Conservation (phyloP, 164 flowering plant genomes). For the Chimonanthus praecox region DNA sequence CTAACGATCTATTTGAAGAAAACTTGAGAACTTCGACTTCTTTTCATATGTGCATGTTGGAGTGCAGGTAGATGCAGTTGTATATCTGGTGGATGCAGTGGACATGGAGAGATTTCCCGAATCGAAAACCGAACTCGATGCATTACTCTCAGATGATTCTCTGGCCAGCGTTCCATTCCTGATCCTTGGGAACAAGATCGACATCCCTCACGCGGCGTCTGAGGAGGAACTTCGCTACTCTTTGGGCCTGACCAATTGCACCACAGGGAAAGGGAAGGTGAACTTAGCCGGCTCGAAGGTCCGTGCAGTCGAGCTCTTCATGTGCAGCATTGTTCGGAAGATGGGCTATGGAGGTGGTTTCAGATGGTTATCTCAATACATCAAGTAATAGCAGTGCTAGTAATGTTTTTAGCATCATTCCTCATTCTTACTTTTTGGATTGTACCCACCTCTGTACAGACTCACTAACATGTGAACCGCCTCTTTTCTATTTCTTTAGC, state of each 20-base stretch:
- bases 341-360: constrained; percentile 51
- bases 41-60: background rate
- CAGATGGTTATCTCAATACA: constrained; percentile 65
- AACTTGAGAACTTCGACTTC: background rate
- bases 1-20: no score
- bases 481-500: background rate
- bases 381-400: constrained; percentile 24
- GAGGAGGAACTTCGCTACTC: constrained; percentile 40
- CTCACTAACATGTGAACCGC: background rate
- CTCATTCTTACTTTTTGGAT: background rate
- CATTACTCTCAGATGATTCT: constrained; percentile 52
- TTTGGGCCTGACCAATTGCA: constrained; percentile 35
- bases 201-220: constrained; percentile 45
- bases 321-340: constrained; percentile 20
- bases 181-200: constrained; percentile 7
- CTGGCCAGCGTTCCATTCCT: constrained; percentile 32
- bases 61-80: constrained; percentile 60
- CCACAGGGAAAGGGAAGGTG: constrained; percentile 25
- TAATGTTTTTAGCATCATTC: background rate
- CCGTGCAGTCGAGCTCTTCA: constrained; percentile 22
- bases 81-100: constrained; percentile 56
- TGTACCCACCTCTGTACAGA: background rate
- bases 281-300: constrained; percentile 33
- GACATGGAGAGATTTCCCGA: constrained; percentile 66
- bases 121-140: constrained; percentile 60